Evolutionary conservation across 2,329 filamentous ascomycete species (phyloP).

Genomic region (Penicillium thymicola): DNA sequence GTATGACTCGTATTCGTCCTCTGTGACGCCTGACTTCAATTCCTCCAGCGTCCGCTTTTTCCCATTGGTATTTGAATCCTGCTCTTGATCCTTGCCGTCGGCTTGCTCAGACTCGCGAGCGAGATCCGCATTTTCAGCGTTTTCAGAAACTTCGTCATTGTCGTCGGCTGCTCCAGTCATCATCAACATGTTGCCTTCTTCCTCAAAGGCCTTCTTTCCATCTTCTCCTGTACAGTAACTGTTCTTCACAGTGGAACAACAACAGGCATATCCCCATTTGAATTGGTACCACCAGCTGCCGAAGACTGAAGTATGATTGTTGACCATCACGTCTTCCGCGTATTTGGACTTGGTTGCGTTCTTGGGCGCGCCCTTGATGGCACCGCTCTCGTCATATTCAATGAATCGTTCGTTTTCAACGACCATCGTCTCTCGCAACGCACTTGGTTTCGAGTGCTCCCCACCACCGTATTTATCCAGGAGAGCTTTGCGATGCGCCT

Average conservation of each 20-base stretch:
- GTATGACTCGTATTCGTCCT: constrained; percentile 84
- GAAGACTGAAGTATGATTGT: constrained; percentile 92
- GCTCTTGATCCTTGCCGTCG: constrained; percentile 29
- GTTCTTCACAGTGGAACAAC: constrained; percentile 90
- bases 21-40: constrained; percentile 72
- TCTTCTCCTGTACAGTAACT: constrained; percentile 95
- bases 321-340: constrained; percentile 76
- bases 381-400: constrained; percentile 88
- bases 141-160: constrained; percentile 5
- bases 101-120: constrained; percentile 26
- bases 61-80: constrained; percentile 31
- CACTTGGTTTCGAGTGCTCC: constrained; percentile 58
- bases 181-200: constrained; percentile 61
- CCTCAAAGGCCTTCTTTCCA: constrained; percentile 76
- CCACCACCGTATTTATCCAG: constrained; percentile 78
- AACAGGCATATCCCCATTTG: constrained; percentile 94
- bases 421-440: constrained; percentile 64
- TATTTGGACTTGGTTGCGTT: constrained; percentile 84
- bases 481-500: constrained; percentile 66
- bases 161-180: constrained; percentile 35
- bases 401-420: constrained; percentile 82
- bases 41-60: constrained; percentile 77
- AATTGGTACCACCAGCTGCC: constrained; percentile 97
- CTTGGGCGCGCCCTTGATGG: constrained; percentile 82
- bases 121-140: constrained; percentile 18